Conservation (phyloP, 148 eudicot genomes). For the Spergularia marina region DNA sequence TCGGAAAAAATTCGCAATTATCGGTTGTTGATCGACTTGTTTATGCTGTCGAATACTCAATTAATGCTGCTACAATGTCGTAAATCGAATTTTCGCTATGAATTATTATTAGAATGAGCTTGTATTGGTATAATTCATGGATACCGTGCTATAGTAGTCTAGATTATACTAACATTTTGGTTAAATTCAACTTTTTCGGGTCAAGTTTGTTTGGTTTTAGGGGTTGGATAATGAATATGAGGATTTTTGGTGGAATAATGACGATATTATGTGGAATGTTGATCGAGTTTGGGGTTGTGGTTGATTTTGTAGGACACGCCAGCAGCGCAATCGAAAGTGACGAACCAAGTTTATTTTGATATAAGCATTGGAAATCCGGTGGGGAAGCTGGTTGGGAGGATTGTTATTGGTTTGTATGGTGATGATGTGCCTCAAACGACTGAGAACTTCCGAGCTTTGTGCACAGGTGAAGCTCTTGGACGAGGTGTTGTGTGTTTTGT, state of each 20-base stretch:
- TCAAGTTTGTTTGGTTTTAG: background rate
- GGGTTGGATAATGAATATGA: background rate
- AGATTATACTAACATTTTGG: background rate
- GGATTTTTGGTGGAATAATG: background rate
- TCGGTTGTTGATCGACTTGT: too few relatives aligned
- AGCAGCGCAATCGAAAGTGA: conserved; percentile 69
- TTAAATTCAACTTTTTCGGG: too few relatives aligned
- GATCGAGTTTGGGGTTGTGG: background rate
- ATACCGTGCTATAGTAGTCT: background rate
- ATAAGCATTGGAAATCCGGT: conserved; percentile 90
- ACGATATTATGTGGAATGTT: background rate
- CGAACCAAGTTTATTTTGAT: conserved; percentile 72
- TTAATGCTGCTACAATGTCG: too few relatives aligned
- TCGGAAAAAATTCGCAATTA: too few relatives aligned
- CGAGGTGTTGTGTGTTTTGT: background rate
- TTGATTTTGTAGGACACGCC: conserved; percentile 40
- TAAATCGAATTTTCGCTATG: too few relatives aligned
- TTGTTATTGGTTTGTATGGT: conserved; percentile 91
- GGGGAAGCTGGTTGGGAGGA: conserved; percentile 74
- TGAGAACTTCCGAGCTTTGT: conserved; percentile 91
- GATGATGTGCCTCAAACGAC: conserved; percentile 93
- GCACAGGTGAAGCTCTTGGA: conserved; percentile 62
- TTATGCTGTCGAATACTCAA: too few relatives aligned
- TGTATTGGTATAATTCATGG: too few relatives aligned
- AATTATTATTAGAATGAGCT: too few relatives aligned